Evolutionary conservation across 1,284 basidiomycete species (phyloP).

Genomic region (Cryptococcus sp.): DNA sequence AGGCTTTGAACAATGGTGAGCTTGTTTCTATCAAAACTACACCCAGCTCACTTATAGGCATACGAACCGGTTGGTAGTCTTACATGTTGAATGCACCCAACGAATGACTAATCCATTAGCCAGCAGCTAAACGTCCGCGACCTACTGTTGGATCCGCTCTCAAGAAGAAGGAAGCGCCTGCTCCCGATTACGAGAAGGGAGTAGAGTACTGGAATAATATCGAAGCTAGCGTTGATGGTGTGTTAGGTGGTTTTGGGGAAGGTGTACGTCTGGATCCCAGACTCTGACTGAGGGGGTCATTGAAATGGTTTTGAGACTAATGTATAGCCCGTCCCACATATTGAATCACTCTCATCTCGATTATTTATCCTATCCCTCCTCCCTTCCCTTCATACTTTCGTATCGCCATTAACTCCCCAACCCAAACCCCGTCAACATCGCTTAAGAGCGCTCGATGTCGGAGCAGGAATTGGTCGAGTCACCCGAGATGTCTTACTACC

Average conservation of each 20-base stretch:
- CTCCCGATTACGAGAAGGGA: constrained; percentile 48
- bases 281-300: not conserved
- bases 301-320: not conserved
- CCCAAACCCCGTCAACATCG: not conserved
- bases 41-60: no score
- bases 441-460: constrained; percentile 73
- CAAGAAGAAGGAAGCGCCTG: constrained; percentile 21
- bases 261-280: constrained; percentile 30
- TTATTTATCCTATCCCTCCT: constrained; percentile 74
- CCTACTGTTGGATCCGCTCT: constrained; percentile 11
- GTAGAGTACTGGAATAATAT: constrained; percentile 51
- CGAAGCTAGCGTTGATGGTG: constrained; percentile 49
- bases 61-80: no score
- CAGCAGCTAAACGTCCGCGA: not conserved
- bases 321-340: constrained; percentile 69
- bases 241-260: constrained; percentile 50
- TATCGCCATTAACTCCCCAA: constrained; percentile 57
- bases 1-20: no score
- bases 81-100: no score
- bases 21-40: no score
- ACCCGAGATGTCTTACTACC: constrained; percentile 78
- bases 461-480: constrained; percentile 81
- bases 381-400: constrained; percentile 69
- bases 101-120: no score
- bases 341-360: constrained; percentile 82